phyloP scores from a whole-genome alignment of 352 stramenopile genomes.

The Phytopythium montanum region DNA sequence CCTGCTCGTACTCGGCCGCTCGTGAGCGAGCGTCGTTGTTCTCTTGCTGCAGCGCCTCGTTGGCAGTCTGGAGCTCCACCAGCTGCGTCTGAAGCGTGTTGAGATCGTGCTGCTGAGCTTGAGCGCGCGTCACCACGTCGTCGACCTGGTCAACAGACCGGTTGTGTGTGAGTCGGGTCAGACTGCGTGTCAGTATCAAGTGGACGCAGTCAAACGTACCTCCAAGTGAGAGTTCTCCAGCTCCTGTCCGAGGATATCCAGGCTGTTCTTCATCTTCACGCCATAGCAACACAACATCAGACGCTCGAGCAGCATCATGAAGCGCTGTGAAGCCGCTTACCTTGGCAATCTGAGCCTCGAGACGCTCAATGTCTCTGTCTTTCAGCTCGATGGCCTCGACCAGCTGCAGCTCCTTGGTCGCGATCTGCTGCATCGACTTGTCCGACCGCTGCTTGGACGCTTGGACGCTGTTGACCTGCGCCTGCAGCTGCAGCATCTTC shows the following conservation, averaged over 20 bases:
- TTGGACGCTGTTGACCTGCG: slow-evolving; percentile 24
- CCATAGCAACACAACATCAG: background rate
- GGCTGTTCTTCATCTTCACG: slow-evolving; percentile 25
- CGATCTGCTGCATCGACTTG: slow-evolving; percentile 20
- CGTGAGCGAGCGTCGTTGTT: slow-evolving; percentile 33
- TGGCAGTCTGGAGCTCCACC: slow-evolving; percentile 28
- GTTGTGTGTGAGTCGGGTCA: background rate
- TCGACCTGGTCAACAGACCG: slow-evolving; percentile 24
- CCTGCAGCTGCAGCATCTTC: slow-evolving; percentile 26
- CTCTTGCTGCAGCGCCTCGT: slow-evolving; percentile 35
- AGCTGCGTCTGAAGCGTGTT: slow-evolving; percentile 20
- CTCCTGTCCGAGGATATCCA: slow-evolving; percentile 42
- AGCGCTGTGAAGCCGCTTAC: background rate
- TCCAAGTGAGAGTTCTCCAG: slow-evolving; percentile 51
- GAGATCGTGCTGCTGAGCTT: slow-evolving; percentile 32
- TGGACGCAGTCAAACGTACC: slow-evolving; percentile 15
- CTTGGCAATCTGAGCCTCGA: slow-evolving; percentile 26
- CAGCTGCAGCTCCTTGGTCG: slow-evolving; percentile 26
- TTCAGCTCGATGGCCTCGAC: slow-evolving; percentile 19
- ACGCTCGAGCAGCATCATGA: background rate
- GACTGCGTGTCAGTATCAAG: background rate
- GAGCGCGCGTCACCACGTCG: slow-evolving; percentile 32
- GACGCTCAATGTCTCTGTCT: slow-evolving; percentile 17
- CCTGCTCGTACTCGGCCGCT: slow-evolving; percentile 65
- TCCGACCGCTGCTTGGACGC: slow-evolving; percentile 13